phyloP scores from a whole-genome alignment of 1,139 yeast species.

The Hemisphaericaspora subhashii region DNA sequence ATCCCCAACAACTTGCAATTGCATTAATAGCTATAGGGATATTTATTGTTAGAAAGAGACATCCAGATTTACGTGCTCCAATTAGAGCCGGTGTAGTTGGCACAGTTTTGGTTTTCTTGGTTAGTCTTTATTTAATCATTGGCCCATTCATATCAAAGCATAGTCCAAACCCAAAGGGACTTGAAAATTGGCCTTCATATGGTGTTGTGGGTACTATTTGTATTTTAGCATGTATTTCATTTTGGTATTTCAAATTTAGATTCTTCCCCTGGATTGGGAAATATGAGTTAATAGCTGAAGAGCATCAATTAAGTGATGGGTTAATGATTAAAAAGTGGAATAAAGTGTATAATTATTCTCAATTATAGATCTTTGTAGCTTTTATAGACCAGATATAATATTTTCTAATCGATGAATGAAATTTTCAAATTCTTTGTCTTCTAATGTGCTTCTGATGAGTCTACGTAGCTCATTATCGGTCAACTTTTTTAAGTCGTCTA shows the following conservation, averaged over 20 bases:
- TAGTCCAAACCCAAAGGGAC: slow-evolving; percentile 42
- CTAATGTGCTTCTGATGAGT: slow-evolving; percentile 13
- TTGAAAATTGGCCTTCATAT: slow-evolving; percentile 54
- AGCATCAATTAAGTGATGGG: slow-evolving; percentile 51
- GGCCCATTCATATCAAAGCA: slow-evolving; percentile 47
- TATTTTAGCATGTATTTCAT: slow-evolving; percentile 34
- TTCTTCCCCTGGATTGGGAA: slow-evolving; percentile 43
- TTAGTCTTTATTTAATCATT: slow-evolving; percentile 41
- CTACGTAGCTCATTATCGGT: slow-evolving; percentile 14
- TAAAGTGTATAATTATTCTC: slow-evolving; percentile 9
- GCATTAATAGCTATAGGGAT: slow-evolving; percentile 53
- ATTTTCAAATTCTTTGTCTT: slow-evolving; percentile 10
- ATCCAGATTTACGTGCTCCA: slow-evolving; percentile 49
- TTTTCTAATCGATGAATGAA: slow-evolving; percentile 13
- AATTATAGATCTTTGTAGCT: slow-evolving; percentile 2
- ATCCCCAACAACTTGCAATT: slow-evolving; percentile 57
- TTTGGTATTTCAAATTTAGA: slow-evolving; percentile 51
- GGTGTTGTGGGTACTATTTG: slow-evolving; percentile 41
- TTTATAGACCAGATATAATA: slow-evolving; percentile 6
- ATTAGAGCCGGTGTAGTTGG: slow-evolving; percentile 51
- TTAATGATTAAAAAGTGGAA: slow-evolving; percentile 54
- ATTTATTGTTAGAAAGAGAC: slow-evolving; percentile 46
- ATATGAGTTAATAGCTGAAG: slow-evolving; percentile 43
- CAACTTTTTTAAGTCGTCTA: slow-evolving; percentile 12
- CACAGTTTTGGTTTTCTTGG: slow-evolving; percentile 37